Percentiles rank a stretch among this genome's conserved stretches.
Evolutionary conservation across 257 asterid genomes (phyloP).

Genomic region (Perilla frutescens): DNA sequence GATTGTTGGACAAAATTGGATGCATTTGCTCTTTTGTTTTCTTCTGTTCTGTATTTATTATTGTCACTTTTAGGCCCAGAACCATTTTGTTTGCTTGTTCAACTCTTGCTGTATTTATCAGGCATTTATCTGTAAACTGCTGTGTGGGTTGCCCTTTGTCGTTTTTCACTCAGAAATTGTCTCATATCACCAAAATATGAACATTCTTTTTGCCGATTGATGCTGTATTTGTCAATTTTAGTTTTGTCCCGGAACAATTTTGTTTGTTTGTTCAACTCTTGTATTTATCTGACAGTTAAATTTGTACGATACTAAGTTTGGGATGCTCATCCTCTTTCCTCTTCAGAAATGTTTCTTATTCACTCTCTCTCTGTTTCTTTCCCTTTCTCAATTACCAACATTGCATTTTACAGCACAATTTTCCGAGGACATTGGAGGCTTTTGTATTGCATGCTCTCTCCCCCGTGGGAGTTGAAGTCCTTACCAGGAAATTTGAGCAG

Average conservation of each 20-base stretch:
- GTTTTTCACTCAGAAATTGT: conserved; percentile 7
- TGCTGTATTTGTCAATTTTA: conserved; percentile 31
- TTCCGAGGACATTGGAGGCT: conserved; percentile 96
- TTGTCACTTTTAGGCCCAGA: conserved; percentile 64
- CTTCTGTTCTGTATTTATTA: conserved; percentile 58
- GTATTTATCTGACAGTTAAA: conserved; percentile 36
- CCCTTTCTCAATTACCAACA: conserved; percentile 28
- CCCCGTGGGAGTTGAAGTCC: conserved; percentile 84
- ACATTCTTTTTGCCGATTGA: conserved; percentile 22
- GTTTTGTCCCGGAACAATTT: conserved; percentile 52
- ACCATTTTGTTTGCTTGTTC: conserved; percentile 61
- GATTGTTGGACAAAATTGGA: conserved; percentile 51
- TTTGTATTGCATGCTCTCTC: conserved; percentile 77
- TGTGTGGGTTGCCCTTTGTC: conserved; percentile 15
- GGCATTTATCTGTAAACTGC: conserved; percentile 21
- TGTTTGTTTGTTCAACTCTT: conserved; percentile 52
- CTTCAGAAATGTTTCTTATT: conserved; percentile 18
- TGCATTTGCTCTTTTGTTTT: conserved; percentile 59
- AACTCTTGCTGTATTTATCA: conserved; percentile 37
- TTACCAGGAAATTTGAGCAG: conserved; percentile 89
- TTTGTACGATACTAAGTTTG: conserved; percentile 20
- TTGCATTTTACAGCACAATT: conserved; percentile 71
- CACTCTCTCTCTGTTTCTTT: conserved; percentile 33
- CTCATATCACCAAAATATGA: background rate
- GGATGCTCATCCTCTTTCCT: conserved; percentile 29